Evolutionary conservation across 495 filamentous ascomycete species (phyloP).

Genomic region (Penicillium psychrofluorescens): DNA sequence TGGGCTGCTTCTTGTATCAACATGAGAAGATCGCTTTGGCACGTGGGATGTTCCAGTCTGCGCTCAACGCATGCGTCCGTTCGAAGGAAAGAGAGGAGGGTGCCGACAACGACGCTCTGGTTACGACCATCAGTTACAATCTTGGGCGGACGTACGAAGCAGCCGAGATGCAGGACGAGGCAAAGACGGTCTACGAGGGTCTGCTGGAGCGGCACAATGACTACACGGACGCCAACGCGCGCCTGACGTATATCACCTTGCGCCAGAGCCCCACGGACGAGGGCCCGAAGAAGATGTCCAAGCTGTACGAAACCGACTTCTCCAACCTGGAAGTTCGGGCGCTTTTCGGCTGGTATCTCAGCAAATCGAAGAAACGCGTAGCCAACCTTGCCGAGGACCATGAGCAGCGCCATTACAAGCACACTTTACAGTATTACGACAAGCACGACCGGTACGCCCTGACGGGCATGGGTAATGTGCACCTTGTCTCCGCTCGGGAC

Average conservation of each 20-base stretch:
- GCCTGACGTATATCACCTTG: slow-evolving; percentile 82
- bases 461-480: slow-evolving; percentile 92
- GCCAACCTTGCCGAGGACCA: slow-evolving; percentile 79
- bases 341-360: slow-evolving; percentile 90
- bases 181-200: slow-evolving; percentile 78
- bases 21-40: slow-evolving; percentile 72
- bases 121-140: slow-evolving; percentile 93
- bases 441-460: slow-evolving; percentile 95
- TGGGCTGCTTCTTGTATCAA: slow-evolving; percentile 90
- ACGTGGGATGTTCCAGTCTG: slow-evolving; percentile 81
- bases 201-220: slow-evolving; percentile 74
- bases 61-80: slow-evolving; percentile 75
- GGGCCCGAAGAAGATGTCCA: slow-evolving; percentile 73
- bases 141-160: slow-evolving; percentile 94
- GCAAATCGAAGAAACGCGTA: slow-evolving; percentile 70
- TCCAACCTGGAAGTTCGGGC: slow-evolving; percentile 84
- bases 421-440: slow-evolving; percentile 86
- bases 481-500: slow-evolving; percentile 77
- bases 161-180: slow-evolving; percentile 70
- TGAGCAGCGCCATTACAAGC: slow-evolving; percentile 91
- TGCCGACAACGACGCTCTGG: slow-evolving; percentile 78
- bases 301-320: slow-evolving; percentile 72
- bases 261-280: slow-evolving; percentile 77
- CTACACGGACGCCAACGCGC: slow-evolving; percentile 83
- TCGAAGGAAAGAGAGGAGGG: slow-evolving; percentile 51